These are phyloP conservation scores for Anthoceros angustus DNA, from an alignment of 225 moss, liverwort and hornwort genomes.

Conservation along the genomic window DNA sequence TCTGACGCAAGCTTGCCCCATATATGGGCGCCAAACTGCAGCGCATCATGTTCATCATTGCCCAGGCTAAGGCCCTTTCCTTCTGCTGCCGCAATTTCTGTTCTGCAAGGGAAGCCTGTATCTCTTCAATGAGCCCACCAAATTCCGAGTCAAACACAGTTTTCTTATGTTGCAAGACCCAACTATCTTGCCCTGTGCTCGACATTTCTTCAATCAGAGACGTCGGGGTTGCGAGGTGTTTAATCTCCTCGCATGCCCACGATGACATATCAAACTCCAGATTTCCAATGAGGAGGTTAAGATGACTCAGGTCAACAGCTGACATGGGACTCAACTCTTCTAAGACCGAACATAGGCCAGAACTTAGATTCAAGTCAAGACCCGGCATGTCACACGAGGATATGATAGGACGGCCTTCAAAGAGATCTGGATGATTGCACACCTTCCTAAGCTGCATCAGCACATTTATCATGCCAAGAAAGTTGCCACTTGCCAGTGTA, in stretches of 20 bases:
- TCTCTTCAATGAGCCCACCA: conserved; percentile 56
- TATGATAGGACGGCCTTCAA: conserved; percentile 94
- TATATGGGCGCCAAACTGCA: conserved; percentile 53
- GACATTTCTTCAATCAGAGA: conserved; percentile 69
- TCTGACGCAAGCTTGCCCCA: conserved; percentile 44
- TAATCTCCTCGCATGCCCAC: conserved; percentile 77
- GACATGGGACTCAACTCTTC: conserved; percentile 23
- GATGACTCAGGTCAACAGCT: conserved; percentile 24
- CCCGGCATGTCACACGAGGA: conserved; percentile 94
- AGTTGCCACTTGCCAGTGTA: conserved; percentile 87
- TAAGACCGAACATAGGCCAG: conserved; percentile 44
- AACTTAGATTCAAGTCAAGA: conserved; percentile 63
- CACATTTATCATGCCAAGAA: conserved; percentile 91
- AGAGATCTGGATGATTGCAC: conserved; percentile 95
- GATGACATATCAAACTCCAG: conserved; percentile 41
- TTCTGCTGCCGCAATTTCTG: conserved; percentile 42
- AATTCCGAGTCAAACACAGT: conserved; percentile 22
- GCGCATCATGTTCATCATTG: conserved; percentile 43
- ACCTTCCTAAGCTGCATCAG: conserved; percentile 97
- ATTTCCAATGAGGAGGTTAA: conserved; percentile 37
- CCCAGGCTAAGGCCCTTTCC: conserved; percentile 39
- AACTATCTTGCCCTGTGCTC: conserved; percentile 80
- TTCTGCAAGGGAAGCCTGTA: conserved; percentile 33
- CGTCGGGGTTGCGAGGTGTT: conserved; percentile 33
- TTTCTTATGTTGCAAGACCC: conserved; percentile 25